Percentiles rank a stretch among this genome's conserved stretches.
phyloP scores from a whole-genome alignment of 805 yeast genomes.

The Hemisphaericaspora nanyangensis region DNA sequence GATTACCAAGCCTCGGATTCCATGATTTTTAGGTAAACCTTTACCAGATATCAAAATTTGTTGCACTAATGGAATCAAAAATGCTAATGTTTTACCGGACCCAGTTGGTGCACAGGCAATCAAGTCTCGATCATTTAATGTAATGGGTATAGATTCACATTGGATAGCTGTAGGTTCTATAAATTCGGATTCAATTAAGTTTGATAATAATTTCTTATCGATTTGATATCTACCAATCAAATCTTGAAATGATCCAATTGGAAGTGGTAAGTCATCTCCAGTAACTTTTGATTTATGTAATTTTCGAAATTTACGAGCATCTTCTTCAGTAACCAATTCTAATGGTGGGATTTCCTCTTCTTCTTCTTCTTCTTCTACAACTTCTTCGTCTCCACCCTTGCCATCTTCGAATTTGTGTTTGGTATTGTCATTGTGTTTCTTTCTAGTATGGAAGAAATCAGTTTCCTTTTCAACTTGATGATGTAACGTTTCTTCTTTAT shows the following conservation, averaged over 20 bases:
- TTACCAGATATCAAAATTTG: slow-evolving; percentile 21
- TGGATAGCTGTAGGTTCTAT: slow-evolving; percentile 91
- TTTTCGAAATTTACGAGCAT: slow-evolving; percentile 61
- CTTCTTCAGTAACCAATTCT: slow-evolving; percentile 48
- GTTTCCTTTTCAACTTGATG: slow-evolving; percentile 64
- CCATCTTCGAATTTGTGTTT: slow-evolving; percentile 20
- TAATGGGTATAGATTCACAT: slow-evolving; percentile 79
- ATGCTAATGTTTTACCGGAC: slow-evolving; percentile 94
- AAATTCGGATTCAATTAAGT: slow-evolving; percentile 66
- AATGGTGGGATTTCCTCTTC: slow-evolving; percentile 35
- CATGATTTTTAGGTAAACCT: slow-evolving; percentile 32
- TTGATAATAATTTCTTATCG: slow-evolving; percentile 53
- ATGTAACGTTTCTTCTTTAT: slow-evolving; percentile 37
- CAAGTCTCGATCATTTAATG: slow-evolving; percentile 67
- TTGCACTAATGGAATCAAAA: slow-evolving; percentile 77
- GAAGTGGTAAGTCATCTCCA: slow-evolving; percentile 86
- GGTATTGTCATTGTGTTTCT: neutral
- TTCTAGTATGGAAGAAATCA: slow-evolving; percentile 72
- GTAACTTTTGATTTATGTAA: slow-evolving; percentile 63
- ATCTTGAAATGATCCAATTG: slow-evolving; percentile 87
- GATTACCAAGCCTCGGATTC: slow-evolving; percentile 71
- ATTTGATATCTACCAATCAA: slow-evolving; percentile 64
- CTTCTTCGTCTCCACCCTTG: slow-evolving; percentile 14
- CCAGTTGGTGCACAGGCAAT: slow-evolving; percentile 98
- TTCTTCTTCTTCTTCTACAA: slow-evolving; percentile 26